Evolutionary conservation across 2,329 filamentous ascomycete genomes (phyloP).

Genomic region (Nemania sp.): DNA sequence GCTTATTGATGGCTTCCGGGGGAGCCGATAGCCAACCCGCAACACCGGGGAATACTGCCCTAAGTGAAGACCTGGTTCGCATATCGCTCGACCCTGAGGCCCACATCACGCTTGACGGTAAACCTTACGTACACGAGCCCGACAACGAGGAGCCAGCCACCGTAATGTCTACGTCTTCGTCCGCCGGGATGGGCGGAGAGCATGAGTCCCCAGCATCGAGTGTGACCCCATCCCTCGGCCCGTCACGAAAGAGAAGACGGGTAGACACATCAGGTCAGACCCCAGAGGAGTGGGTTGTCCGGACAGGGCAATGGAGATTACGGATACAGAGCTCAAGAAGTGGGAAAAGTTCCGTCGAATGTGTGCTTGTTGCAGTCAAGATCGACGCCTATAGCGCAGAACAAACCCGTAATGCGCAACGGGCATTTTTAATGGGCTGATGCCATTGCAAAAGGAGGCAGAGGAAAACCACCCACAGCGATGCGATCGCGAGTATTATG

Average conservation of each 20-base stretch:
- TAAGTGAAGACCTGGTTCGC: slow-evolving; percentile 77
- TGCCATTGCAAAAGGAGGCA: background rate
- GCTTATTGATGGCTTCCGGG: slow-evolving; percentile 75
- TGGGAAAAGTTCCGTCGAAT: slow-evolving; percentile 71
- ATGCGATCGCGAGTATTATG: slow-evolving; percentile 1
- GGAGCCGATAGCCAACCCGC: slow-evolving; percentile 70
- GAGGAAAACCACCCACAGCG: background rate
- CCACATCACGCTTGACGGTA: slow-evolving; percentile 69
- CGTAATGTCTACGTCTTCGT: slow-evolving; percentile 51
- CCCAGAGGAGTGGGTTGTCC: slow-evolving; percentile 70
- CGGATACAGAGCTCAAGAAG: slow-evolving; percentile 67
- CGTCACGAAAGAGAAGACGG: slow-evolving; percentile 61
- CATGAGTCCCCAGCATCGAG: slow-evolving; percentile 52
- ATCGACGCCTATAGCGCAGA: slow-evolving; percentile 78
- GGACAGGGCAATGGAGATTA: slow-evolving; percentile 78
- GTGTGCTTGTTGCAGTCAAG: slow-evolving; percentile 80
- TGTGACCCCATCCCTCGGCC: slow-evolving; percentile 48
- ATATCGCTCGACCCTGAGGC: slow-evolving; percentile 71
- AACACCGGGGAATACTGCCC: slow-evolving; percentile 75
- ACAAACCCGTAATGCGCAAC: slow-evolving; percentile 71
- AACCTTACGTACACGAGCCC: slow-evolving; percentile 54
- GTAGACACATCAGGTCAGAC: slow-evolving; percentile 52
- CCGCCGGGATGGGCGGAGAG: slow-evolving; percentile 49
- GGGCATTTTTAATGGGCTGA: slow-evolving; percentile 68
- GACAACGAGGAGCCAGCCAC: slow-evolving; percentile 46